Conservation (phyloP, 371 early-diverging fungal species). For the Fennellomyces sp. region DNA sequence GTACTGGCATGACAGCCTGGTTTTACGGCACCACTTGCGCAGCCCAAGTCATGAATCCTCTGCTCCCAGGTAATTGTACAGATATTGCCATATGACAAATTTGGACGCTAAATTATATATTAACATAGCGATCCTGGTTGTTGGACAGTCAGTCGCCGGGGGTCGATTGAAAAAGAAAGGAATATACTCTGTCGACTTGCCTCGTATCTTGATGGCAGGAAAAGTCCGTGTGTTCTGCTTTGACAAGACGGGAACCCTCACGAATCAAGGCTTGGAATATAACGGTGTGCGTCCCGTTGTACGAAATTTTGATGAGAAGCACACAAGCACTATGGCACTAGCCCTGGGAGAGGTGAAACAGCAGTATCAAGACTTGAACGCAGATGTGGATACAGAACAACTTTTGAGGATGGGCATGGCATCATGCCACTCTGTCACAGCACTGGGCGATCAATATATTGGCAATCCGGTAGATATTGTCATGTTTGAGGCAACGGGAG, state of each 20-base stretch:
- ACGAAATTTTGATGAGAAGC: not conserved
- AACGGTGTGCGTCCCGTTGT: not conserved
- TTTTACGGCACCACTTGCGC: slow-evolving; percentile 66
- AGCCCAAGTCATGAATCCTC: slow-evolving; percentile 66
- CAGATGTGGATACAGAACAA: slow-evolving; percentile 17
- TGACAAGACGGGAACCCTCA: slow-evolving; percentile 88
- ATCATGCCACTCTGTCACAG: slow-evolving; percentile 79
- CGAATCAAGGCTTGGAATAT: slow-evolving; percentile 77
- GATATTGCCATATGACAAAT: slow-evolving; percentile 2
- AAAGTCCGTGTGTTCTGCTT: slow-evolving; percentile 89
- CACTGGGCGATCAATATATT: slow-evolving; percentile 63
- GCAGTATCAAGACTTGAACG: slow-evolving; percentile 11
- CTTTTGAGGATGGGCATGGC: slow-evolving; percentile 61
- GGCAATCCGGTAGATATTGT: slow-evolving; percentile 93
- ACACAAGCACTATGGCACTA: slow-evolving; percentile 20
- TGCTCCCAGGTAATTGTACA: slow-evolving; percentile 73
- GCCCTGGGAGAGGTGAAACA: not conserved
- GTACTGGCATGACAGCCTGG: slow-evolving; percentile 55
- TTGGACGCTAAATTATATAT: not conserved
- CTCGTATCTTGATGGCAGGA: slow-evolving; percentile 84
- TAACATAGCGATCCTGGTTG: not conserved
- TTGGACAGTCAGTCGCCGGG: slow-evolving; percentile 72
- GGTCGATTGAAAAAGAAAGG: slow-evolving; percentile 61
- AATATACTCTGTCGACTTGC: slow-evolving; percentile 72
- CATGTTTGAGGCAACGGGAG: slow-evolving; percentile 67